Percentiles rank a stretch among this genome's conserved stretches.
Evolutionary conservation across 2,329 filamentous ascomycete species (phyloP).

Genomic region (Neophaeococcomyces aloes): DNA sequence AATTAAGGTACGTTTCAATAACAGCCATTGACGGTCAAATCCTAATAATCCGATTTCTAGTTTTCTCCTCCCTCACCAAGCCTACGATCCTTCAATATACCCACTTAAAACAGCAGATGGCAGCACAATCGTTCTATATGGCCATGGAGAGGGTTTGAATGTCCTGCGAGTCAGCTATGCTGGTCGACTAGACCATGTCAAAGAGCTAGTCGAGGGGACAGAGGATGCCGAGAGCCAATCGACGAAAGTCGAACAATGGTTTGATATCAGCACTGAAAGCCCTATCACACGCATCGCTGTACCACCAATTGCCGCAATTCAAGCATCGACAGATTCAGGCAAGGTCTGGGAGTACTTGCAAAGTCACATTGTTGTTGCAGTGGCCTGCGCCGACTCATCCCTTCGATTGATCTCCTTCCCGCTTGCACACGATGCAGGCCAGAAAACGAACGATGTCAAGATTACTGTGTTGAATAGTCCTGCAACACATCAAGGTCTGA

Average conservation of each 20-base stretch:
- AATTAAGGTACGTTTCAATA: constrained; percentile 30
- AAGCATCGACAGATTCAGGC: neutral
- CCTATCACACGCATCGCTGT: constrained; percentile 44
- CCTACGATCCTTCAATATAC: constrained; percentile 47
- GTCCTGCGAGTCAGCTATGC: constrained; percentile 24
- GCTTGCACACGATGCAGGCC: constrained; percentile 29
- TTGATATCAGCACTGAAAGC: constrained; percentile 45
- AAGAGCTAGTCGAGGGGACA: too few relatives aligned
- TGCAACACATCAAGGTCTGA: constrained; percentile 41
- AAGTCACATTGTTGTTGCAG: constrained; percentile 39
- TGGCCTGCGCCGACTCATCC: constrained; percentile 47
- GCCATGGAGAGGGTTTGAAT: constrained; percentile 47
- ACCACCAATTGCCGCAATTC: constrained; percentile 29
- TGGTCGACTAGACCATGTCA: too few relatives aligned
- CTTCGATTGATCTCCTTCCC: constrained; percentile 45
- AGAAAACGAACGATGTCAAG: constrained; percentile 33
- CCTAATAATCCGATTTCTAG: constrained; percentile 27
- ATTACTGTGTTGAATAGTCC: constrained; percentile 38
- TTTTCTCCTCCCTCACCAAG: constrained; percentile 50
- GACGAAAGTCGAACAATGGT: constrained; percentile 38
- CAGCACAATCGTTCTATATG: constrained; percentile 52
- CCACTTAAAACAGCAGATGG: constrained; percentile 50
- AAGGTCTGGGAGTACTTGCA: constrained; percentile 2
- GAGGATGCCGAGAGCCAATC: constrained; percentile 17
- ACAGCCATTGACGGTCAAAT: constrained; percentile 4